phyloP scores from a whole-genome alignment of 2,329 filamentous ascomycete species.

The Phialocephala sp. region DNA sequence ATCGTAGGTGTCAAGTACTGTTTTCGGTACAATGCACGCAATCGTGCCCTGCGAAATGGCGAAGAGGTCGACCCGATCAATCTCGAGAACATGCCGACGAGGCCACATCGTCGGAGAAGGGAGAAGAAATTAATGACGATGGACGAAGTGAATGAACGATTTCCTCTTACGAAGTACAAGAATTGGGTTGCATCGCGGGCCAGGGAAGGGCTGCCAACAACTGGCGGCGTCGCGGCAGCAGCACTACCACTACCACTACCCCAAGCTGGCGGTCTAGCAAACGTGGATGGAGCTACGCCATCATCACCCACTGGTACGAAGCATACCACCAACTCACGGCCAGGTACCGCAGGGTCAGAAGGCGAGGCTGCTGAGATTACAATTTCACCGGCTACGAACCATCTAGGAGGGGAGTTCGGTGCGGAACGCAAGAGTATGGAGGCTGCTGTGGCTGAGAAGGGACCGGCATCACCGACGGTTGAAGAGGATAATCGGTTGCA shows the following conservation, averaged over 20 bases:
- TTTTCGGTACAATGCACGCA: slow-evolving; percentile 96
- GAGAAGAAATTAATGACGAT: slow-evolving; percentile 99
- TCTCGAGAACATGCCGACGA: slow-evolving; percentile 77
- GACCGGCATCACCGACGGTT: slow-evolving; percentile 32
- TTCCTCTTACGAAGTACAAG: slow-evolving; percentile 96
- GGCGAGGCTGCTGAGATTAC: slow-evolving; percentile 24
- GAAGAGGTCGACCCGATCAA: slow-evolving; percentile 90
- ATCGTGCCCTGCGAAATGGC: slow-evolving; percentile 75
- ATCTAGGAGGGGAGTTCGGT: slow-evolving; percentile 16
- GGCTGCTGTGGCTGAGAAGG: slow-evolving; percentile 31
- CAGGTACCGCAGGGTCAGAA: slow-evolving; percentile 34
- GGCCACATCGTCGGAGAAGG: slow-evolving; percentile 82
- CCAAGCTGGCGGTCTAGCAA: slow-evolving; percentile 73
- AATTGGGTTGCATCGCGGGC: slow-evolving; percentile 86
- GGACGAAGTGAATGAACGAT: slow-evolving; percentile 98
- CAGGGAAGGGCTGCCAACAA: slow-evolving; percentile 80
- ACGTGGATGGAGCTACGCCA: slow-evolving; percentile 63
- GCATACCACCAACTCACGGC: slow-evolving; percentile 44
- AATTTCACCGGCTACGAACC: slow-evolving; percentile 26
- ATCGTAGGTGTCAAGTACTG: slow-evolving; percentile 99
- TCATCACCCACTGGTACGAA: slow-evolving; percentile 43
- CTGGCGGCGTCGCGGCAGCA: slow-evolving; percentile 79
- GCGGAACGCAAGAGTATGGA: slow-evolving; percentile 33
- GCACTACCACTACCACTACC: slow-evolving; percentile 75
- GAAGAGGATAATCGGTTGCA: slow-evolving; percentile 38